Percentiles rank a stretch among this genome's conserved stretches.
These are phyloP conservation scores for Nymphaea thermarum DNA, from an alignment of 164 flowering plant genomes.

Conservation along the genomic window DNA sequence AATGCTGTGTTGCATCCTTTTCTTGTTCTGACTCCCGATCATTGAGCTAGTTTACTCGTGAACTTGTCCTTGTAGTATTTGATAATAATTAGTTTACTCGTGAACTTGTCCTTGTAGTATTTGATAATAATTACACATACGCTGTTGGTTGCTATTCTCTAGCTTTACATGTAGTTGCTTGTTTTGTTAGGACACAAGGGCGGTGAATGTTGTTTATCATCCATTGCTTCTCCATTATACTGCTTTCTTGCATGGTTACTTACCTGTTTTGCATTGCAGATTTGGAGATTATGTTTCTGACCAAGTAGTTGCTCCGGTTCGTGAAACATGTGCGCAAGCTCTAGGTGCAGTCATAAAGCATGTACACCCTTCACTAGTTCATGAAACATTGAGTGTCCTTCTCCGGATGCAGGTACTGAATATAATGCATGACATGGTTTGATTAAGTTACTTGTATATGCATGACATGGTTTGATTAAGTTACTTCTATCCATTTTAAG, in stretches of 20 bases:
- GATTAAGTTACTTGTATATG: conserved; percentile 1
- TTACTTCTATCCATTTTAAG: neutral
- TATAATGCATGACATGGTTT: conserved; percentile 4
- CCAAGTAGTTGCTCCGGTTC: conserved; percentile 99
- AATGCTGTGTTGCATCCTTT: neutral
- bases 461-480: conserved; percentile 2
- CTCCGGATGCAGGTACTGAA: conserved; percentile 86
- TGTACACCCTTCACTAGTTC: conserved; percentile 77
- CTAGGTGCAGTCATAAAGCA: conserved; percentile 89
- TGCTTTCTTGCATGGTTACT: neutral
- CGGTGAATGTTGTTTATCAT: neutral
- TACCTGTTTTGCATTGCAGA: conserved; percentile 23
- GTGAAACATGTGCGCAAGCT: conserved; percentile 99
- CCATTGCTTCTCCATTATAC: neutral
- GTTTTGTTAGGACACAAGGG: too few relatives aligned
- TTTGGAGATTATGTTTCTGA: conserved; percentile 99
- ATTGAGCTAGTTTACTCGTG: too few relatives aligned
- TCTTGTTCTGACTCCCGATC: too few relatives aligned
- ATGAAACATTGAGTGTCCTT: conserved; percentile 69
- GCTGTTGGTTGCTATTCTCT: too few relatives aligned
- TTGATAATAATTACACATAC: too few relatives aligned
- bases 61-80: too few relatives aligned
- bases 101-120: too few relatives aligned
- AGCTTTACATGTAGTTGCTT: too few relatives aligned
- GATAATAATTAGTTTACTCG: too few relatives aligned